Percentiles rank a stretch among this genome's conserved stretches.
phyloP scores from a whole-genome alignment of 1,284 basidiomycete species.

The Mycosarcoma mackinlayi region DNA sequence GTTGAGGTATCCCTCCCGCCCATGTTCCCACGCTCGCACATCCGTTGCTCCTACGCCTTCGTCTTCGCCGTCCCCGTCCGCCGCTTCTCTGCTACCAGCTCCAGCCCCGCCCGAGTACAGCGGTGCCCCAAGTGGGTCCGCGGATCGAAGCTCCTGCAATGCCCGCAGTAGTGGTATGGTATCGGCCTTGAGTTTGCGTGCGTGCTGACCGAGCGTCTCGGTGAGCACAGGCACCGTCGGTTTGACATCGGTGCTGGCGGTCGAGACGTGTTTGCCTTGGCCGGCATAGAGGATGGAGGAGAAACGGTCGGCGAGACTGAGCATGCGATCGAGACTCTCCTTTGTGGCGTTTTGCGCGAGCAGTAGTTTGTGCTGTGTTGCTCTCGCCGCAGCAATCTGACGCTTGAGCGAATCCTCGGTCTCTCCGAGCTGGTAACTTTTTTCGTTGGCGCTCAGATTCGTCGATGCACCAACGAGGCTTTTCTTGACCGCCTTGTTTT shows the following conservation, averaged over 20 bases:
- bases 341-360: constrained; percentile 33
- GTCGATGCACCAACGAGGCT: constrained; percentile 16
- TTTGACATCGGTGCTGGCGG: not conserved
- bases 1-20: constrained; percentile 58
- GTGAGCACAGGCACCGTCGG: constrained; percentile 16
- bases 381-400: constrained; percentile 42
- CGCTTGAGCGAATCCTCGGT: constrained; percentile 49
- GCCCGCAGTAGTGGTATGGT: constrained; percentile 43
- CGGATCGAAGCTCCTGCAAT: constrained; percentile 37
- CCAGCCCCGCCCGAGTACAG: constrained; percentile 21
- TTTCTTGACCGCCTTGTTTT: constrained; percentile 12
- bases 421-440: constrained; percentile 47
- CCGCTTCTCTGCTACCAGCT: constrained; percentile 1
- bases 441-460: constrained; percentile 30
- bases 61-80: constrained; percentile 11
- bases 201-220: constrained; percentile 34
- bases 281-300: constrained; percentile 20
- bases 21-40: constrained; percentile 49
- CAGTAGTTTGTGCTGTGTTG: constrained; percentile 45
- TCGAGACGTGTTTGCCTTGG: not conserved
- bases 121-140: constrained; percentile 53
- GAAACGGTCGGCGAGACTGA: constrained; percentile 31
- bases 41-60: constrained; percentile 17
- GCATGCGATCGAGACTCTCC: constrained; percentile 28
- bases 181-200: constrained; percentile 48